Percentiles rank a stretch among this genome's conserved stretches.
phyloP scores from a whole-genome alignment of 106 monocot species.

The Dendrobium chrysotoxum region DNA sequence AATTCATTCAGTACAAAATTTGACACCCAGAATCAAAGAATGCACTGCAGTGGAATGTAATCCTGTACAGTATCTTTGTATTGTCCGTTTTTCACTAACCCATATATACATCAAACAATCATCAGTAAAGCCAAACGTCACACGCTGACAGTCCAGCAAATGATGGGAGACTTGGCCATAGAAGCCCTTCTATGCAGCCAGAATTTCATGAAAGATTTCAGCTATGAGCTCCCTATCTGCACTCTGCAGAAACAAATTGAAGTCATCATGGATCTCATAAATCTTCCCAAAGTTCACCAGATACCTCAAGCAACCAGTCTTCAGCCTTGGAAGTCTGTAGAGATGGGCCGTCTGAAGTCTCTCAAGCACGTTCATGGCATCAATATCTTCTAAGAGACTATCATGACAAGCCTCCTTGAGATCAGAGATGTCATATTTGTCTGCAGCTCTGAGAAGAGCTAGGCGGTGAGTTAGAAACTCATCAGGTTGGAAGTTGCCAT shows the following conservation, averaged over 20 bases:
- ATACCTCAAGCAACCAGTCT: conserved; percentile 70
- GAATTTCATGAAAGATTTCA: conserved; percentile 79
- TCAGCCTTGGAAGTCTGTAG: conserved; percentile 54
- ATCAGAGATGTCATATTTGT: conserved; percentile 81
- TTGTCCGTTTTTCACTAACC: too few species aligned
- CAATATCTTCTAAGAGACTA: conserved; percentile 73
- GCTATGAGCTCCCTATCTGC: conserved; percentile 74
- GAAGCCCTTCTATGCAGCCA: conserved; percentile 60
- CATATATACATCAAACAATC: too few species aligned
- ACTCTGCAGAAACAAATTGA: conserved; percentile 50
- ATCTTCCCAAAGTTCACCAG: conserved; percentile 85
- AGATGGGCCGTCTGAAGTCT: conserved; percentile 65
- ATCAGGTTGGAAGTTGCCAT: conserved; percentile 42
- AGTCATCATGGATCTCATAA: conserved; percentile 69
- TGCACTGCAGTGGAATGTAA: too few species aligned
- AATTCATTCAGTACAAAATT: too few species aligned
- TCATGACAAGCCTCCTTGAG: conserved; percentile 85
- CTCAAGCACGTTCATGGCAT: conserved; percentile 71
- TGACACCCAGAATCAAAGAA: too few species aligned
- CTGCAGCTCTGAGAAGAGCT: conserved; percentile 65
- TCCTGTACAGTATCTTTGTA: too few species aligned
- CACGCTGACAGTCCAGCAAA: too few species aligned
- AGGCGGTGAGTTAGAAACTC: conserved; percentile 61
- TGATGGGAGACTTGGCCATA: neutral
- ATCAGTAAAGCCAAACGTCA: too few species aligned